phyloP scores from a whole-genome alignment of 805 yeast species.

The Pichia cabralensis region DNA sequence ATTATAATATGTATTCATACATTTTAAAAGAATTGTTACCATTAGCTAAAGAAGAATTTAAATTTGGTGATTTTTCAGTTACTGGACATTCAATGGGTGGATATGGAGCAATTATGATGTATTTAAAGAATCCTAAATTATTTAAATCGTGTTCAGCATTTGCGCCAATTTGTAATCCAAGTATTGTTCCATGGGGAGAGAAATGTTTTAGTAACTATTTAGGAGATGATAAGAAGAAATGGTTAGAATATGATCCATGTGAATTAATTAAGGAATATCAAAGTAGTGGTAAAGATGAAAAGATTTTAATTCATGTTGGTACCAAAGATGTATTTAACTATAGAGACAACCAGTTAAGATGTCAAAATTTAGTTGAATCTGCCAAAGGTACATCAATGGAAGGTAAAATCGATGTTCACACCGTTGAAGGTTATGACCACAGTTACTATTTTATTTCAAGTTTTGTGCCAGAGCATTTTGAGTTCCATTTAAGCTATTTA shows the following conservation, averaged over 20 bases:
- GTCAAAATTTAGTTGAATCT: slow-evolving; percentile 59
- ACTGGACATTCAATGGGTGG: slow-evolving; percentile 99
- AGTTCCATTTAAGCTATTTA: slow-evolving; percentile 62
- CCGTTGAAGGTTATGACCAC: slow-evolving; percentile 84
- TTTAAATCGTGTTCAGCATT: slow-evolving; percentile 82
- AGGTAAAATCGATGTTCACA: slow-evolving; percentile 46
- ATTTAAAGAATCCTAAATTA: slow-evolving; percentile 55
- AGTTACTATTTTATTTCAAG: slow-evolving; percentile 77
- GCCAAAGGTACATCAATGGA: slow-evolving; percentile 48
- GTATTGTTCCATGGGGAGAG: slow-evolving; percentile 74
- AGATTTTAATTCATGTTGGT: slow-evolving; percentile 80
- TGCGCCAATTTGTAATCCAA: slow-evolving; percentile 82
- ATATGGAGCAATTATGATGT: slow-evolving; percentile 71
- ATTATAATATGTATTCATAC: slow-evolving; percentile 84
- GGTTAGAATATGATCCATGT: slow-evolving; percentile 82
- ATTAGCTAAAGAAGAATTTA: slow-evolving; percentile 32
- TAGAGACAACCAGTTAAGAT: slow-evolving; percentile 48
- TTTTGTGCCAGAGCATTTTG: slow-evolving; percentile 75
- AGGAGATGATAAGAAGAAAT: slow-evolving; percentile 47
- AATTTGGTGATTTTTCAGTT: slow-evolving; percentile 45
- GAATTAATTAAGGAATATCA: slow-evolving; percentile 44
- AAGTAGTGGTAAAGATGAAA: slow-evolving; percentile 33
- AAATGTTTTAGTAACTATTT: slow-evolving; percentile 76
- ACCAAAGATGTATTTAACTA: slow-evolving; percentile 62
- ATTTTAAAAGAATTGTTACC: slow-evolving; percentile 64